Percentiles rank a stretch among this genome's conserved stretches.
Evolutionary conservation across 2,329 filamentous ascomycete genomes (phyloP).

Genomic region (Aspergillus sp.): DNA sequence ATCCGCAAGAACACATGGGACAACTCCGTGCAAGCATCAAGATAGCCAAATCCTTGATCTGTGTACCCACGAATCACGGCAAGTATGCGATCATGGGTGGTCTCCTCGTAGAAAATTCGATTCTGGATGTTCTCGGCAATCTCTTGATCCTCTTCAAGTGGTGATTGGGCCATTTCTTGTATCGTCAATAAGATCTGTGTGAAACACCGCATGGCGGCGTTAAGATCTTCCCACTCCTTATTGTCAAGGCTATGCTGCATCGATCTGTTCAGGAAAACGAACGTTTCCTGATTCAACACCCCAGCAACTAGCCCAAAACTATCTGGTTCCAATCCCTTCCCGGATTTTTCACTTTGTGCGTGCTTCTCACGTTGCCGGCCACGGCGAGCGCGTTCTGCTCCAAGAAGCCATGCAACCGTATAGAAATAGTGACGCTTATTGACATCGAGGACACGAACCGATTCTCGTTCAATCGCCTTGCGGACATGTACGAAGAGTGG

Average conservation of each 20-base stretch:
- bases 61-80: constrained; percentile 83
- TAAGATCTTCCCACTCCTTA: constrained; percentile 84
- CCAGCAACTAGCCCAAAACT: constrained; percentile 84
- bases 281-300: constrained; percentile 92
- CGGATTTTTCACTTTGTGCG: constrained; percentile 47
- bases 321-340: constrained; percentile 62
- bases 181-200: constrained; percentile 91
- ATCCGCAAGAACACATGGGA: constrained; percentile 89
- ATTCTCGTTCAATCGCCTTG: constrained; percentile 86
- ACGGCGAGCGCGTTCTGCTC: constrained; percentile 75
- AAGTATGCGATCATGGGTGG: constrained; percentile 84
- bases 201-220: constrained; percentile 88
- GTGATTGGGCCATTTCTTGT: constrained; percentile 84
- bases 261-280: constrained; percentile 79
- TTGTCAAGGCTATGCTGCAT: constrained; percentile 78
- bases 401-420: constrained; percentile 86
- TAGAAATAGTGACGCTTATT: constrained; percentile 90
- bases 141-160: constrained; percentile 89
- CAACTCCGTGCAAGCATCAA: constrained; percentile 88
- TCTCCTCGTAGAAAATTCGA: constrained; percentile 97
- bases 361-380: constrained; percentile 56
- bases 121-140: constrained; percentile 97
- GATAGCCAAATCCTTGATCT: constrained; percentile 88
- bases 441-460: constrained; percentile 72
- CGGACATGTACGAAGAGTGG: constrained; percentile 81